Percentiles rank a stretch among this genome's conserved stretches.
Evolutionary conservation across 352 stramenopile genomes (phyloP).

Genomic region (Globisporangium iwayamae): DNA sequence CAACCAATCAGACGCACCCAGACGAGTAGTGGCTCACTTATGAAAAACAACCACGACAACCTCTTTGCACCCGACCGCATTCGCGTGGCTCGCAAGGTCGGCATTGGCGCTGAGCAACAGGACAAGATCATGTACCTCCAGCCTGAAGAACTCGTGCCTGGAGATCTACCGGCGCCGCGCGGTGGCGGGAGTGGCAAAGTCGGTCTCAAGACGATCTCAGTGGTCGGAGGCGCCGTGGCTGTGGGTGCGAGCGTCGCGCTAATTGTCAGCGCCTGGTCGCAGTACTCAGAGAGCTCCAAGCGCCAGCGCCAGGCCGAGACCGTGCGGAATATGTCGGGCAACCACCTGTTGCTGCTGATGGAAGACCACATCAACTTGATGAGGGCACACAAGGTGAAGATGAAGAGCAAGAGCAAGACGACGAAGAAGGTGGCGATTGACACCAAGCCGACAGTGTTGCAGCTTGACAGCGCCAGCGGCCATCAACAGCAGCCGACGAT

Average conservation of each 20-base stretch:
- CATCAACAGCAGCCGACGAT: not conserved
- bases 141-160: conserved; percentile 66
- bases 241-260: conserved; percentile 75
- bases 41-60: conserved; percentile 81
- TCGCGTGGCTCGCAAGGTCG: conserved; percentile 56
- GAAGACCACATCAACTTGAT: conserved; percentile 49
- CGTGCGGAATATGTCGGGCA: conserved; percentile 68
- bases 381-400: conserved; percentile 21
- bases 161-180: conserved; percentile 39
- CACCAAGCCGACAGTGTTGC: conserved; percentile 11
- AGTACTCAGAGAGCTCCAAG: conserved; percentile 70
- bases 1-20: conserved; percentile 42
- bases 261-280: conserved; percentile 76
- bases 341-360: conserved; percentile 68
- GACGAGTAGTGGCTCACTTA: conserved; percentile 30
- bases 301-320: conserved; percentile 63
- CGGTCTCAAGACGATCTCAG: conserved; percentile 51
- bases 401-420: conserved; percentile 8
- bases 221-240: conserved; percentile 73
- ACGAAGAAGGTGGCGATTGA: conserved; percentile 12
- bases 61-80: conserved; percentile 71
- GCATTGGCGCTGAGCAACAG: conserved; percentile 52
- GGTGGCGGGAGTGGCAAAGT: conserved; percentile 11
- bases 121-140: conserved; percentile 78
- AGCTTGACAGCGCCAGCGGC: not conserved